A percentile compares a stretch with the other conserved stretches of the same genome.
phyloP scores from a whole-genome alignment of 2,329 filamentous ascomycete species.

The Stagonosporopsis vannaccii region DNA sequence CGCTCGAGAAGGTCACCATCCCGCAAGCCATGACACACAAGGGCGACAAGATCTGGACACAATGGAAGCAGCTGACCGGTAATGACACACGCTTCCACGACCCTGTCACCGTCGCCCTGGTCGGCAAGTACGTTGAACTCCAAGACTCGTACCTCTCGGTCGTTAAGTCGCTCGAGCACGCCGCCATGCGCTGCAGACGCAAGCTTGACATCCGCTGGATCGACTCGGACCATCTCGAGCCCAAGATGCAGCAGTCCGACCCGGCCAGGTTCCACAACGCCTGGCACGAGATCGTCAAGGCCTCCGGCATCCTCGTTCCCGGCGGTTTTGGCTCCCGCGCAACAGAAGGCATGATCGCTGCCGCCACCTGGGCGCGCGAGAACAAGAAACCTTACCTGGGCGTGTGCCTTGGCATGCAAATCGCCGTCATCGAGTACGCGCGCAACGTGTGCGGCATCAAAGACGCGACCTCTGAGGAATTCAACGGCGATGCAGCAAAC shows the following conservation, averaged over 20 bases:
- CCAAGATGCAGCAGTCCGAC: slow-evolving; percentile 64
- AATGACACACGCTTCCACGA: slow-evolving; percentile 72
- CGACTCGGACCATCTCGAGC: slow-evolving; percentile 84
- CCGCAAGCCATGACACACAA: slow-evolving; percentile 64
- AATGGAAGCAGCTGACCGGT: slow-evolving; percentile 77
- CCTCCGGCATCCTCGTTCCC: slow-evolving; percentile 72
- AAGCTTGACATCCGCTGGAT: slow-evolving; percentile 85
- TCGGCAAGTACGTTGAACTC: slow-evolving; percentile 89
- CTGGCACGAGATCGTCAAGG: slow-evolving; percentile 80
- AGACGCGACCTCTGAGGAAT: slow-evolving; percentile 64
- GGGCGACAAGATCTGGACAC: slow-evolving; percentile 75
- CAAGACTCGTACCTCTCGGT: slow-evolving; percentile 88
- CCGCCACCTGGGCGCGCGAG: slow-evolving; percentile 85
- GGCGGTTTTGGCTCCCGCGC: slow-evolving; percentile 85
- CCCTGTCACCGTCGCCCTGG: slow-evolving; percentile 80
- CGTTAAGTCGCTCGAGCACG: slow-evolving; percentile 87
- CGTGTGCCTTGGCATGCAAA: slow-evolving; percentile 91
- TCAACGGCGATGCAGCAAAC: slow-evolving; percentile 67
- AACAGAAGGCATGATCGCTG: slow-evolving; percentile 87
- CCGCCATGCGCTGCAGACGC: slow-evolving; percentile 82
- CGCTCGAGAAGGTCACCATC: slow-evolving; percentile 66
- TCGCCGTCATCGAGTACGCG: slow-evolving; percentile 89
- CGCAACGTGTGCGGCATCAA: slow-evolving; percentile 74
- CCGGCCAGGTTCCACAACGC: slow-evolving; percentile 83
- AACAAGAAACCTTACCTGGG: slow-evolving; percentile 84